These are phyloP conservation scores for Candida ponderosae DNA, from an alignment of 805 yeast genomes.

Conservation along the genomic window DNA sequence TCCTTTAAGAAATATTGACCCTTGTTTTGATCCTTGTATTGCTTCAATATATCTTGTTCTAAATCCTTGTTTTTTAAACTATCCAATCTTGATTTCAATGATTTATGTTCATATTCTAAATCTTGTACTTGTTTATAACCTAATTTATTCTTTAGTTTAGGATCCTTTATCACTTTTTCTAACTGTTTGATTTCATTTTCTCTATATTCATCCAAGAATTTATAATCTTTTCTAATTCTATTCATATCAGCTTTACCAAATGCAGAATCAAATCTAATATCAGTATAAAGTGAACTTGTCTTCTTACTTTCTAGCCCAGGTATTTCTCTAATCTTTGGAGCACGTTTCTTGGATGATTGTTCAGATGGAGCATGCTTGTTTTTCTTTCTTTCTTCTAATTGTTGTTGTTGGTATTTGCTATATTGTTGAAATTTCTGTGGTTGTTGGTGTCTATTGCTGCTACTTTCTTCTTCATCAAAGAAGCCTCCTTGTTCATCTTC, in stretches of 20 bases:
- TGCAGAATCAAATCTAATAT: conserved; percentile 87
- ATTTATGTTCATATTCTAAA: conserved; percentile 48
- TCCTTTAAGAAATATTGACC: conserved; percentile 54
- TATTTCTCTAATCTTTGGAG: conserved; percentile 61
- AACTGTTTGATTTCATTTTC: conserved; percentile 60
- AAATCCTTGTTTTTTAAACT: conserved; percentile 67
- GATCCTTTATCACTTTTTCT: conserved; percentile 46
- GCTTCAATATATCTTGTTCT: conserved; percentile 60
- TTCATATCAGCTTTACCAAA: conserved; percentile 73
- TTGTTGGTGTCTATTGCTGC: conserved; percentile 9
- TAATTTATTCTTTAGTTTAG: conserved; percentile 33
- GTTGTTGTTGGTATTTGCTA: conserved; percentile 3
- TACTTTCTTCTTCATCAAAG: conserved; percentile 28
- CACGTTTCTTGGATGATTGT: conserved; percentile 64
- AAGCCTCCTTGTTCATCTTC: conserved; percentile 19
- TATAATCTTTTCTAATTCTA: conserved; percentile 67
- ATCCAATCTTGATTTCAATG: conserved; percentile 60
- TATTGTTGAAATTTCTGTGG: conserved; percentile 16
- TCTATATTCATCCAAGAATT: conserved; percentile 82
- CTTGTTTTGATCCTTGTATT: conserved; percentile 36
- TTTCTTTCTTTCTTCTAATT: conserved; percentile 24
- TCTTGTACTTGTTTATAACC: conserved; percentile 40
- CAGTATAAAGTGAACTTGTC: conserved; percentile 47
- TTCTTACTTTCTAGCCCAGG: conserved; percentile 50
- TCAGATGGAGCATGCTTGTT: conserved; percentile 88